These are phyloP conservation scores for Erigeron philadelphicus DNA, from an alignment of 140 eudicot genomes.

Conservation along the genomic window DNA sequence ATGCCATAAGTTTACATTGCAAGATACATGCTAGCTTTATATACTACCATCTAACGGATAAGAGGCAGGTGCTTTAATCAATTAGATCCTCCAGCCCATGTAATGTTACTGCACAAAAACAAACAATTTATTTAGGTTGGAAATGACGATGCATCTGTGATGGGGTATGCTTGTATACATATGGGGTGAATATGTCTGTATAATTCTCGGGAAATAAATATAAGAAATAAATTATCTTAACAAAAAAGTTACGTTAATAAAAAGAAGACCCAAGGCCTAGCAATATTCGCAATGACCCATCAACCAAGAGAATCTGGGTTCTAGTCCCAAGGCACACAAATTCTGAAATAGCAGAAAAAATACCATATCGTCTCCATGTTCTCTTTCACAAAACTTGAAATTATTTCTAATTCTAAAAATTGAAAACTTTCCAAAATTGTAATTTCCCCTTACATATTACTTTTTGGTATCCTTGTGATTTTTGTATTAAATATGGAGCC, in stretches of 20 bases:
- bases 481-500: too few relatives aligned
- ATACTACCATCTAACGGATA: not conserved
- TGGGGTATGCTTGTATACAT: not conserved
- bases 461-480: too few relatives aligned
- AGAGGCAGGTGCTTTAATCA: not conserved
- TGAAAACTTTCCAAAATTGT: not conserved
- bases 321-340: too few relatives aligned
- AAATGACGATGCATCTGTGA: not conserved
- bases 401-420: not conserved
- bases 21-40: not conserved
- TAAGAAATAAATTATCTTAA: too few relatives aligned
- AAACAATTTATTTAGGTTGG: not conserved
- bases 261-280: too few relatives aligned
- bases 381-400: slow-evolving; percentile 8
- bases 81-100: not conserved
- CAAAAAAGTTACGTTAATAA: too few relatives aligned
- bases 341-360: not conserved
- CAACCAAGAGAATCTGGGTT: too few relatives aligned
- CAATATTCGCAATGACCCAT: too few relatives aligned
- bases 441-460: too few relatives aligned
- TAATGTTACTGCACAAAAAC: not conserved
- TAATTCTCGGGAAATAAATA: too few relatives aligned
- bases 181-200: too few relatives aligned
- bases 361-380: not conserved
- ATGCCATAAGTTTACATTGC: not conserved